Percentiles rank a stretch among this genome's conserved stretches.
phyloP scores from a whole-genome alignment of 108 stramenopile species.

The Skeletonema menzelii region DNA sequence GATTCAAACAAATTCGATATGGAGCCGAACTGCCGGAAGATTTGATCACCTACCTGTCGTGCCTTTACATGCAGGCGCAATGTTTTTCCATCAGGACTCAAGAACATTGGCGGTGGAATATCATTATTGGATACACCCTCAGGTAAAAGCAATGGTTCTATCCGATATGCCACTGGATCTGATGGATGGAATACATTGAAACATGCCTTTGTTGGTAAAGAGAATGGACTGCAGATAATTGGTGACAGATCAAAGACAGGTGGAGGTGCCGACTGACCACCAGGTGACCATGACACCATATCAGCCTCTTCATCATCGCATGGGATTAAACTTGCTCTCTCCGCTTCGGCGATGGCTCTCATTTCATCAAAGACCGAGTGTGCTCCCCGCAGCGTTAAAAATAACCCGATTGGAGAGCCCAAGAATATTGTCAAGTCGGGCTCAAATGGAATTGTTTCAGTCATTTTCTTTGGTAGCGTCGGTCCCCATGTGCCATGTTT shows the following conservation, averaged over 20 bases:
- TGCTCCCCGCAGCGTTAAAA: constrained; percentile 77
- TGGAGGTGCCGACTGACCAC: constrained; percentile 17
- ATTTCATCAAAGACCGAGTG: constrained; percentile 81
- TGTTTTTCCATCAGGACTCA: constrained; percentile 65
- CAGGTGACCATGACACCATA: not conserved
- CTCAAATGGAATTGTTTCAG: constrained; percentile 64
- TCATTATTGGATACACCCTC: constrained; percentile 45
- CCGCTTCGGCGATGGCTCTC: constrained; percentile 49
- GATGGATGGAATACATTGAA: constrained; percentile 85
- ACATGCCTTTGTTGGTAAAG: constrained; percentile 58
- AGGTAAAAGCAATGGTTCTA: constrained; percentile 65
- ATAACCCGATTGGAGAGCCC: constrained; percentile 82
- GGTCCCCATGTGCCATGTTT: constrained; percentile 81
- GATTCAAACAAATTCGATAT: constrained; percentile 43
- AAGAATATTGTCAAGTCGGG: constrained; percentile 75
- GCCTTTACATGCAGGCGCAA: constrained; percentile 83
- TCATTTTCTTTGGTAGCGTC: constrained; percentile 55
- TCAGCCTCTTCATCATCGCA: constrained; percentile 44
- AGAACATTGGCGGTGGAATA: constrained; percentile 64
- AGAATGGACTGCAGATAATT: constrained; percentile 67
- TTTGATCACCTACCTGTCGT: constrained; percentile 59
- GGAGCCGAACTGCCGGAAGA: constrained; percentile 53
- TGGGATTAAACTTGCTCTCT: constrained; percentile 42
- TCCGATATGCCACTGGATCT: constrained; percentile 85
- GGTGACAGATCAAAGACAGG: constrained; percentile 43